Base-by-base conservation (phyloP, 768 basidiomycete species). In the Paxillus ammoniavirescens region DNA sequence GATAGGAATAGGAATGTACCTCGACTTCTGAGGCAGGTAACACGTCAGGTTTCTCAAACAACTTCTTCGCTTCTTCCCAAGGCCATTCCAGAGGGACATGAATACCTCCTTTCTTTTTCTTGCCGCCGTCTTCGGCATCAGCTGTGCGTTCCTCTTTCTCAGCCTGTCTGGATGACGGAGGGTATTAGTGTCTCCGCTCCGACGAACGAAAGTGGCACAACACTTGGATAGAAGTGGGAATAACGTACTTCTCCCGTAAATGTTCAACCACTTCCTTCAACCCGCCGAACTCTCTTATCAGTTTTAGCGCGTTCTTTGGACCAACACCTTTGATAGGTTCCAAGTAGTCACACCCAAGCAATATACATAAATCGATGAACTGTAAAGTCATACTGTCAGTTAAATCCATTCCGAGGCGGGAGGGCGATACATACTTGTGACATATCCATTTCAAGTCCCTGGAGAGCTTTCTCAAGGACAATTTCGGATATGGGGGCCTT, bases 321-420 rank as follows among this genome's bases (percentile, higher is more conserved):
- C 97, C 97, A 41, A 99, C 75, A 2, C 97, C 97, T 70, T 86
- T 95, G 67, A 97, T 93, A n/a, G 97, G 97, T 68, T 99, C 97
- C 53, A 99, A 85, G 72, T 99, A 99, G 66, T 99, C 97, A 55
- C 97, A 99, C 5, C 97, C 97, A 37, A 98, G 84, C 8, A 99
- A 80, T 59, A 99, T 89, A 66, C 96, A 99, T 4, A 99, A 78
- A 61, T 99, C 97, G 61, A 93, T 89, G 65, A 99, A 99, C 92
- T 98, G 62, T 36, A 56, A 38, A 4, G 35, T 5, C 43, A 46
- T 28, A 15, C 26, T 2, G 26, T 65, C 46, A 62, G 33, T 15
- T 17, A 9, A 21, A 21, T 14, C 33, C 9, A 36, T 13, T 17
- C 33, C 5, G 23, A 46, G 49, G 18, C 7, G n/a, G 43, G 1